Evolutionary conservation across 768 basidiomycete species (phyloP), one percentile per base, ranked within the genome.

Genomic region (Gyrodon lividus): DNA sequence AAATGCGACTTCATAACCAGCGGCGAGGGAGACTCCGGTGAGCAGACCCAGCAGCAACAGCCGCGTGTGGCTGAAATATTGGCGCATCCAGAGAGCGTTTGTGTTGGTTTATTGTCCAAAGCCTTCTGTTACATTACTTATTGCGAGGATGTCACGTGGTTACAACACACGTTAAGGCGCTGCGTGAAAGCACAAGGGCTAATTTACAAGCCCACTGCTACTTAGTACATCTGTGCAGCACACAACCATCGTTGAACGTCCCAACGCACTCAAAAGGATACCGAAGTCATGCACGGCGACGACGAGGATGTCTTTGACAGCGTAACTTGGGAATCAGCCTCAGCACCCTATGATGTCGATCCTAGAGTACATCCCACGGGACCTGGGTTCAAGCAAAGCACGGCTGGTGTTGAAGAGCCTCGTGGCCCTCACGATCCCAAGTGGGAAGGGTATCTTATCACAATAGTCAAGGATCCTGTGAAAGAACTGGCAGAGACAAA

Each of bases 401-500:
- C 84, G 4, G 77, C 78, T 5, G 87, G 87, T 60, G 72, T 76
- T 56, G 84, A 83, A 52, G 84, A 86, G 44, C 80, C 78, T n/a
- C 68, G 70, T 6, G 74, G 76, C 2, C 88, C 91, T 14, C 81
- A 84, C 57, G 86, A 91, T 63, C 89, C 91, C 45, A 92, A 91
- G 71, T 93, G 91, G 91, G 92, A 92, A 68, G 92, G 91, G 9
- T 86, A 86, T 69, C 82, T 93, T 54, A 78, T 87, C 45, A 89
- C 87, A 22, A 74, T 76, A 41, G 93, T 98, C 58, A 84, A 86
- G 63, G 95, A 98, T 67, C 95, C 96, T 24, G 84, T 93, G 56
- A 98, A 96, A 69, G 95, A 98, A 69, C 80, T 98, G 23, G 88
- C 95, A 52, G 96, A 97, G 61, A 96, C 94, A 28, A 98, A 97